Base-by-base conservation (phyloP, 106 monocot genomes). In the Posidonia australis region DNA sequence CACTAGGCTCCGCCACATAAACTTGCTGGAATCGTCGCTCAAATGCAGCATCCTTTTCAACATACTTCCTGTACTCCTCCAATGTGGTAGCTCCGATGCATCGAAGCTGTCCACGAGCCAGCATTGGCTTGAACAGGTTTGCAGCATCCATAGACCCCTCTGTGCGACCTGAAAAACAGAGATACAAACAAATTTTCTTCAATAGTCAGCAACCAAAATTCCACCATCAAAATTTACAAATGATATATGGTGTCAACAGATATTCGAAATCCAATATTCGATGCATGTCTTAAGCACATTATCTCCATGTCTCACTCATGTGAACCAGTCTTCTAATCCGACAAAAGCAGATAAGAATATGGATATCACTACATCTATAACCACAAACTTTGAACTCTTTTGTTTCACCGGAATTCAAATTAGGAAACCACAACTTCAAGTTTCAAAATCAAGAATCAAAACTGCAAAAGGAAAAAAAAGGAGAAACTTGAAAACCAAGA, bases 111-210 rank as follows among this genome's bases (percentile, higher is more conserved):
- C 83, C 83, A 13, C 83, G 70, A 0, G 83, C 80, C 3, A 87
- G 72, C 87, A 87, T 87, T 20, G 87, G 80, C 75, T 78, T 83
- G 62, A 87, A 77, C 78, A 87, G 44, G 47, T 76, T 80, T 0
- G 83, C 75, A 5, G 84, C 88, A 44, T 88, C 84, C 81, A 85
- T 85, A 0, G 80, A 78, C 11, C 84, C 84, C 48, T 88, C 84
- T 0, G 78, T 81, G 13, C 72, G 61, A 1, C 81, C 56, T 69
- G 1, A 44, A 11, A 21, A 18, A n/a, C 11, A 24, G 18, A 52
- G 4, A 52, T 9, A 52, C 18, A 45, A 65, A 51, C 5, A 3
- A 10, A 10, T 16, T 3, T n/a, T 22, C 52, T 48, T 48, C 16
- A 2, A 48, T 48, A 10, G 18, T 16, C 44, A n/a, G n/a, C n/a